Conservation (phyloP, 2,329 filamentous ascomycete genomes). For the Talaromyces atroroseus region DNA sequence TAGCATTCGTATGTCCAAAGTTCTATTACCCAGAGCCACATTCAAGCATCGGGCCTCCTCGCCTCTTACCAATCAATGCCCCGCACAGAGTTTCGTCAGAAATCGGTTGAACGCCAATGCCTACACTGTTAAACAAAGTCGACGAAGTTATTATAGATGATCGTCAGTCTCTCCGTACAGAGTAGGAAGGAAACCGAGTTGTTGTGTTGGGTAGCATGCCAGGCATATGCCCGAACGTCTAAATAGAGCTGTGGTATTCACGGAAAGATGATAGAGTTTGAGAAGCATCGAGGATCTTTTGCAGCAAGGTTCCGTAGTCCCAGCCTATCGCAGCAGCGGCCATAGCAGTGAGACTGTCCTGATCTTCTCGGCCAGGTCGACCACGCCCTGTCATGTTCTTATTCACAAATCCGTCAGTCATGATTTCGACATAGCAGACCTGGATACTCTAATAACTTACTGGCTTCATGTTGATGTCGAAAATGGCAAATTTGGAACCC, state of each 20-base stretch:
- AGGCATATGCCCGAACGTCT: not conserved
- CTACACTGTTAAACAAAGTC: too few species aligned
- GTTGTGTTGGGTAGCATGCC: too few species aligned
- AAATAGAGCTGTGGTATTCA: not conserved
- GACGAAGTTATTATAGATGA: too few species aligned
- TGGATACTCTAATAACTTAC: slow-evolving; percentile 24
- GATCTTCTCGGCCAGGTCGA: slow-evolving; percentile 43
- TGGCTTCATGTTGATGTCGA: slow-evolving; percentile 51
- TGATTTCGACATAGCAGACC: not conserved
- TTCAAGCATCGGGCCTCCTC: too few species aligned
- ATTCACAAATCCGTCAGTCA: not conserved
- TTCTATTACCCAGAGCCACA: too few species aligned
- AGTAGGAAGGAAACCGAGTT: too few species aligned
- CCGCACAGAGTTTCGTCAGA: too few species aligned
- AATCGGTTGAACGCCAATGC: too few species aligned
- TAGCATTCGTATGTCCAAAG: too few species aligned
- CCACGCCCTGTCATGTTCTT: slow-evolving; percentile 47
- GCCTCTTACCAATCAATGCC: too few species aligned
- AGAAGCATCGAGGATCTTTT: slow-evolving; percentile 30
- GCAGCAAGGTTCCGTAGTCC: slow-evolving; percentile 37
- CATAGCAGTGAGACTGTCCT: slow-evolving; percentile 43
- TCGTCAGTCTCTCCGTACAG: too few species aligned
- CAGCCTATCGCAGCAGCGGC: slow-evolving; percentile 41
- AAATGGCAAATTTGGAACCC: slow-evolving; percentile 40
- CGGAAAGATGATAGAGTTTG: slow-evolving; percentile 15